Conservation (phyloP, 768 basidiomycete species). For the Ramaria rubella region DNA sequence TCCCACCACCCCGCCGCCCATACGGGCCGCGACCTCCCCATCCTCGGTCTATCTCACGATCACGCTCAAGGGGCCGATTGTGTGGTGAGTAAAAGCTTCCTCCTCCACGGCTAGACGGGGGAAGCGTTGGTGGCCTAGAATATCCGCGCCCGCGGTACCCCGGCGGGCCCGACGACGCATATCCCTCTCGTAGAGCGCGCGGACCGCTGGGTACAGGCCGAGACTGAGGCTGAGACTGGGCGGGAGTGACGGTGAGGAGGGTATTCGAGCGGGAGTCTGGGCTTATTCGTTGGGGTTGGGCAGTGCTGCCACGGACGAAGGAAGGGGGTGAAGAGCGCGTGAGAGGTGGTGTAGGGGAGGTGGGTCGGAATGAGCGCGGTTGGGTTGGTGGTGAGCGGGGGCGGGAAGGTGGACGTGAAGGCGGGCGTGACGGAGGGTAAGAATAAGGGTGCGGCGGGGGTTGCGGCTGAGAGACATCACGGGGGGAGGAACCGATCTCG, state of each 20-base stretch:
- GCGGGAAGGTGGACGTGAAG: constrained; percentile 12
- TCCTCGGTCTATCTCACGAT: background rate
- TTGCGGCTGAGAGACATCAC: background rate
- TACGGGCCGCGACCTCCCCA: constrained; percentile 31
- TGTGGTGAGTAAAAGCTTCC: constrained; percentile 34
- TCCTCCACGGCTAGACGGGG: constrained; percentile 48
- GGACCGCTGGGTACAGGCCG: constrained; percentile 29
- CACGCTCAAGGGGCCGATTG: background rate
- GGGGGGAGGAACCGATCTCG: constrained; percentile 22
- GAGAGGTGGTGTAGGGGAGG: constrained; percentile 10
- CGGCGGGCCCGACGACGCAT: constrained; percentile 19
- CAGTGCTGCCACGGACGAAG: constrained; percentile 26
- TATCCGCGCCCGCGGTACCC: constrained; percentile 18
- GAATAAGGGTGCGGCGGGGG: constrained; percentile 35
- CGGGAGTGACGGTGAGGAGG: constrained; percentile 26
- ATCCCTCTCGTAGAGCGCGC: constrained; percentile 29
- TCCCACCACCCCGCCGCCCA: background rate
- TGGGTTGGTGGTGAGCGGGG: constrained; percentile 36
- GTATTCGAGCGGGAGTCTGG: background rate
- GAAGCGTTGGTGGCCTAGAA: constrained; percentile 25
- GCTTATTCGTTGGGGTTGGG: constrained; percentile 17
- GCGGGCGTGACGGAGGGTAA: constrained; percentile 31
- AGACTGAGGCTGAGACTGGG: too few relatives aligned
- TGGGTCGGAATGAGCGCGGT: constrained; percentile 38
- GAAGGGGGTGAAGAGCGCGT: constrained; percentile 18